Evolutionary conservation across 257 asterid species (phyloP).

Genomic region (Fraxinus anomala): DNA sequence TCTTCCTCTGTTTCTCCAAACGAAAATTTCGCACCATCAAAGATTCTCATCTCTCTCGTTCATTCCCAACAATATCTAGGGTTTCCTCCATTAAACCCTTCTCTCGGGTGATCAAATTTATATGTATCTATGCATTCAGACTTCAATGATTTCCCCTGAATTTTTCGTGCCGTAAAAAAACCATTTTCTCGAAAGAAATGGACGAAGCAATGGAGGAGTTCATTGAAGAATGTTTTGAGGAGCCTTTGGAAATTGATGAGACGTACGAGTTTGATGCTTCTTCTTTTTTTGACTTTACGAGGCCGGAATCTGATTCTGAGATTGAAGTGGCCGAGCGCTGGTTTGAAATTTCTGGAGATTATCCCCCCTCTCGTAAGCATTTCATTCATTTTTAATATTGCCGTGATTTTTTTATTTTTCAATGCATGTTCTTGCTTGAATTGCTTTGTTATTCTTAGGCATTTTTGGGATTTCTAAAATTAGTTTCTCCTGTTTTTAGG

Average conservation of each 20-base stretch:
- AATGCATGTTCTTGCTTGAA: background rate
- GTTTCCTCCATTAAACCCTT: conserved; percentile 19
- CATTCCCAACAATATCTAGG: conserved; percentile 19
- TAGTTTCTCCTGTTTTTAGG: background rate
- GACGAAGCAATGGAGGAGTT: conserved; percentile 52
- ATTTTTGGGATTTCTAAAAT: background rate
- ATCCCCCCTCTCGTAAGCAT: conserved; percentile 82
- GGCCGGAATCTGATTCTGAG: conserved; percentile 53
- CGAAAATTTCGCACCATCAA: conserved; percentile 21
- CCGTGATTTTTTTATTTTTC: too few relatives aligned
- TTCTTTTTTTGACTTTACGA: conserved; percentile 61
- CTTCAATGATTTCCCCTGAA: conserved; percentile 33
- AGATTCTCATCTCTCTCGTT: conserved; percentile 17
- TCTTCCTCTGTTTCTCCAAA: background rate
- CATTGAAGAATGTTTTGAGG: conserved; percentile 40
- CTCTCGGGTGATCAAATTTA: conserved; percentile 1
- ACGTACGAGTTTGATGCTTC: conserved; percentile 86
- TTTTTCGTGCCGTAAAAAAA: conserved; percentile 25
- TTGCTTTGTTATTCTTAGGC: background rate
- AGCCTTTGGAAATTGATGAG: conserved; percentile 45
- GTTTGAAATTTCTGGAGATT: conserved; percentile 67
- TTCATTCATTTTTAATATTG: background rate
- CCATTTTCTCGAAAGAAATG: conserved; percentile 16
- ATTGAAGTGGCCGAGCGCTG: conserved; percentile 64
- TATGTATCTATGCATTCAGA: conserved; percentile 16